Evolutionary conservation across 169 alveolate species (phyloP).

Genomic region (Eimeria necatrix): DNA sequence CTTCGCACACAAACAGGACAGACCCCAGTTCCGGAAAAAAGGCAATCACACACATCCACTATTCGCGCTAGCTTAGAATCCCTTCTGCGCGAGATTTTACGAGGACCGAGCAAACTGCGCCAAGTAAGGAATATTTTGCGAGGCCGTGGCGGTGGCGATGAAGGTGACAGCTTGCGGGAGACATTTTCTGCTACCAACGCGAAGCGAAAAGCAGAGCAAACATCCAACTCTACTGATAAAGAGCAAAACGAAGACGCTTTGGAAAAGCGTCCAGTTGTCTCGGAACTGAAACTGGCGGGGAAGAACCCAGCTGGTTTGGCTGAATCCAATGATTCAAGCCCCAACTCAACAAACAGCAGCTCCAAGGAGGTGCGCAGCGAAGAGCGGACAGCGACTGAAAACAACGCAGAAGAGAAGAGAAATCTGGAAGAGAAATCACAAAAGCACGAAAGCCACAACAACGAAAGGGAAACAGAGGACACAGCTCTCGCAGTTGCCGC

Average conservation of each 20-base stretch:
- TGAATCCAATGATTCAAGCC: background rate
- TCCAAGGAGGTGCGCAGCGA: background rate
- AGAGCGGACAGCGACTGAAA: background rate
- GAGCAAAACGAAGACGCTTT: background rate
- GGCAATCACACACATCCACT: background rate
- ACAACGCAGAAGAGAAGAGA: background rate
- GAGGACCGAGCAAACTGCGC: background rate
- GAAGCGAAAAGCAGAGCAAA: background rate
- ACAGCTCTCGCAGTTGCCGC: conserved; percentile 23
- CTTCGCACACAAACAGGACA: too few relatives aligned
- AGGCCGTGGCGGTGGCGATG: background rate
- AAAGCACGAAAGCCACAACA: background rate
- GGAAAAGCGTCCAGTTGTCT: background rate
- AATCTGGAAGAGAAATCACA: background rate
- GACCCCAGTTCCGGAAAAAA: too few relatives aligned
- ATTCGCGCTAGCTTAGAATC: background rate
- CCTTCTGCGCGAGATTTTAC: background rate
- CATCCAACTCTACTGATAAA: background rate
- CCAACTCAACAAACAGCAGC: background rate
- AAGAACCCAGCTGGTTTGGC: too few relatives aligned
- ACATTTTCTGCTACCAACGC: too few relatives aligned
- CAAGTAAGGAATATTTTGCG: conserved; percentile 23
- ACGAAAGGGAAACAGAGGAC: background rate
- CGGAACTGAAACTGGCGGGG: background rate
- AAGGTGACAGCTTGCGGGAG: too few relatives aligned